Evolutionary conservation across 441 rosid genomes (phyloP).

Genomic region (Manihot esculenta): DNA sequence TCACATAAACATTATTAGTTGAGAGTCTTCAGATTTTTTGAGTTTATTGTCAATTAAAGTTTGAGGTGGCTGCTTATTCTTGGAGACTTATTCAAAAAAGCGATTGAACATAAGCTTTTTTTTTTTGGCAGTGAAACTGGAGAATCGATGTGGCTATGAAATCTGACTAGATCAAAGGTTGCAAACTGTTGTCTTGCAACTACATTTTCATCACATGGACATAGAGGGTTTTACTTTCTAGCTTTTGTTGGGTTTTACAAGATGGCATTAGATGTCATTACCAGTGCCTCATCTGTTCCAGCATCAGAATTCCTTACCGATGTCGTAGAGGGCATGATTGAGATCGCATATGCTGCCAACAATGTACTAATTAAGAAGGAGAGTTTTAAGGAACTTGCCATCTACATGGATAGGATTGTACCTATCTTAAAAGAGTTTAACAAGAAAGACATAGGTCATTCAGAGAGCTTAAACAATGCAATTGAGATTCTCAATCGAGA

Average conservation of each 20-base stretch:
- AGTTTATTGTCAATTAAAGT: not conserved
- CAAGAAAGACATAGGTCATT: constrained; percentile 29
- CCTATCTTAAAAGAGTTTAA: constrained; percentile 54
- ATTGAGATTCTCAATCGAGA: constrained; percentile 51
- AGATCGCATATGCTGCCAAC: constrained; percentile 34
- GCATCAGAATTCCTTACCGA: constrained; percentile 47
- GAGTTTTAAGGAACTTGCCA: constrained; percentile 46
- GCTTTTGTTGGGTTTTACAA: constrained; percentile 26
- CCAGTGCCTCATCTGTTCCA: constrained; percentile 36
- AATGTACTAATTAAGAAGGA: constrained; percentile 49
- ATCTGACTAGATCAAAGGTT: constrained; percentile 15
- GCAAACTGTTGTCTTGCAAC: constrained; percentile 9
- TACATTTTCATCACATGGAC: constrained; percentile 15
- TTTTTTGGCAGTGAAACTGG: constrained; percentile 15
- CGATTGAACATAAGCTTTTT: constrained; percentile 12
- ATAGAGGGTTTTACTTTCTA: constrained; percentile 22
- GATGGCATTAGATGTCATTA: constrained; percentile 43
- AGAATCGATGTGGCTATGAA: constrained; percentile 7
- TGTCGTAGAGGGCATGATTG: constrained; percentile 44
- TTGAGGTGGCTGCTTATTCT: not conserved
- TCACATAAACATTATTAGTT: not conserved
- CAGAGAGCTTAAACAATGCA: constrained; percentile 41
- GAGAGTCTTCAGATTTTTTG: not conserved
- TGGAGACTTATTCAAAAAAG: constrained; percentile 10
- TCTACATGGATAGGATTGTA: constrained; percentile 47